Percentiles rank a stretch among this genome's conserved stretches.
Evolutionary conservation across 2,329 filamentous ascomycete genomes (phyloP).

Genomic region (Plectosphaerella plurivora): DNA sequence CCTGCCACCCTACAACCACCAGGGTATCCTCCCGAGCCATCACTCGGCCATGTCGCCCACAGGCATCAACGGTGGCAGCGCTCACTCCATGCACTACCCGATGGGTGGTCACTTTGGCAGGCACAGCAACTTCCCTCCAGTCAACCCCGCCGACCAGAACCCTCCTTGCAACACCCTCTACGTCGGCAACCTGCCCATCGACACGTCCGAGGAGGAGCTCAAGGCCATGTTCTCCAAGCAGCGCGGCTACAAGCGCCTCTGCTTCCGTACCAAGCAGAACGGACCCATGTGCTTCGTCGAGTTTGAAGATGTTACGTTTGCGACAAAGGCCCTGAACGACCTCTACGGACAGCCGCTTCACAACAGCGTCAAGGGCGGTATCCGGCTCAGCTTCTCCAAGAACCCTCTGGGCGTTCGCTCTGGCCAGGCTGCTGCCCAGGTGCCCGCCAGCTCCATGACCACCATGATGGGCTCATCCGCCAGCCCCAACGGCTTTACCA

Average conservation of each 20-base stretch:
- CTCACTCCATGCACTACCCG: slow-evolving; percentile 22
- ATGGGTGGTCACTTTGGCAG: slow-evolving; percentile 34
- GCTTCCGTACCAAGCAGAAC: slow-evolving; percentile 91
- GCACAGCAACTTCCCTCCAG: slow-evolving; percentile 50
- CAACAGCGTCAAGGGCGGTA: slow-evolving; percentile 91
- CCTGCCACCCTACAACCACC: slow-evolving; percentile 39
- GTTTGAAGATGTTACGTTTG: slow-evolving; percentile 89
- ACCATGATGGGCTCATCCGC: slow-evolving; percentile 43
- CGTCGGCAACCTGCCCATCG: slow-evolving; percentile 90
- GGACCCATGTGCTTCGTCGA: slow-evolving; percentile 99
- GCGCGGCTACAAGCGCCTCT: slow-evolving; percentile 90
- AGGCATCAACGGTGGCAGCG: slow-evolving; percentile 36
- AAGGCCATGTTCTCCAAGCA: slow-evolving; percentile 92
- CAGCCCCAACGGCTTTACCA: slow-evolving; percentile 57
- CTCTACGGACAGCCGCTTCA: slow-evolving; percentile 83
- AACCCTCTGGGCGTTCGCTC: slow-evolving; percentile 91
- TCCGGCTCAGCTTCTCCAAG: slow-evolving; percentile 94
- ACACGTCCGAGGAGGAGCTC: slow-evolving; percentile 91
- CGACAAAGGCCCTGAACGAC: slow-evolving; percentile 85
- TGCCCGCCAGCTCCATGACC: slow-evolving; percentile 46
- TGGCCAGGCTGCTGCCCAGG: slow-evolving; percentile 53
- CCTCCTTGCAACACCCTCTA: slow-evolving; percentile 97
- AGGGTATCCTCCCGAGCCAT: slow-evolving; percentile 31
- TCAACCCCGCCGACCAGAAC: slow-evolving; percentile 93
- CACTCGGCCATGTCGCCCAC: slow-evolving; percentile 52